Evolutionary conservation across 23 red algal genomes (phyloP).

Genomic region (Agarophyton chilense): DNA sequence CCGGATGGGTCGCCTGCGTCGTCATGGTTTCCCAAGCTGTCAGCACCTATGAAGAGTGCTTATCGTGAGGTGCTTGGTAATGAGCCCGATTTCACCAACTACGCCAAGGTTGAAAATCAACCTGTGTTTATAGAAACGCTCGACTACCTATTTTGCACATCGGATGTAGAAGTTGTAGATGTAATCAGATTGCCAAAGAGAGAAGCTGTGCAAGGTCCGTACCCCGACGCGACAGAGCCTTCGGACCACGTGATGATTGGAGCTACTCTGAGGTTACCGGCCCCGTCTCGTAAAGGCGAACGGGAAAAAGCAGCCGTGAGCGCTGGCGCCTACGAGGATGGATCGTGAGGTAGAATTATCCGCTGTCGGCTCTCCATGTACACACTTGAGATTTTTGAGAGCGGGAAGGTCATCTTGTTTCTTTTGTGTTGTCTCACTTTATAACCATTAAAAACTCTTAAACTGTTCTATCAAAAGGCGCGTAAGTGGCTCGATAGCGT

Average conservation of each 20-base stretch:
- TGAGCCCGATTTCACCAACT: slow-evolving; percentile 86
- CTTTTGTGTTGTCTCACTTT: neutral
- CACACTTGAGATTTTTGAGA: neutral
- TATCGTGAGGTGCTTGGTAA: slow-evolving; percentile 66
- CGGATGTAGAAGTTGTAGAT: slow-evolving; percentile 76
- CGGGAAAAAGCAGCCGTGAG: neutral
- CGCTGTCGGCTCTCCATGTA: neutral
- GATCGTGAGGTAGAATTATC: neutral
- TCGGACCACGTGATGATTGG: slow-evolving; percentile 80
- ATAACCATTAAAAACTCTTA: slow-evolving; percentile 16
- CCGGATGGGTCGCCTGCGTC: slow-evolving; percentile 47
- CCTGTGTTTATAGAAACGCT: slow-evolving; percentile 74
- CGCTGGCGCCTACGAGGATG: neutral
- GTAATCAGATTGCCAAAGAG: slow-evolving; percentile 66
- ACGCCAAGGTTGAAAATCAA: slow-evolving; percentile 54
- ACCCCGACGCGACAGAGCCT: slow-evolving; percentile 63
- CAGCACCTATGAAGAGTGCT: slow-evolving; percentile 72
- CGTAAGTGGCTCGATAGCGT: neutral
- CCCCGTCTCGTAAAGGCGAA: slow-evolving; percentile 4
- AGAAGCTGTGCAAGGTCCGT: slow-evolving; percentile 72
- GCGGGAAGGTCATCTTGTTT: no score
- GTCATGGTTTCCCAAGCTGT: slow-evolving; percentile 54
- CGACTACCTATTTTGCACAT: slow-evolving; percentile 77
- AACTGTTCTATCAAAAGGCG: slow-evolving; percentile 1
- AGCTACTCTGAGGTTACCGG: slow-evolving; percentile 64